phyloP scores from a whole-genome alignment of 129 eudicot species.

The Centella asiatica region DNA sequence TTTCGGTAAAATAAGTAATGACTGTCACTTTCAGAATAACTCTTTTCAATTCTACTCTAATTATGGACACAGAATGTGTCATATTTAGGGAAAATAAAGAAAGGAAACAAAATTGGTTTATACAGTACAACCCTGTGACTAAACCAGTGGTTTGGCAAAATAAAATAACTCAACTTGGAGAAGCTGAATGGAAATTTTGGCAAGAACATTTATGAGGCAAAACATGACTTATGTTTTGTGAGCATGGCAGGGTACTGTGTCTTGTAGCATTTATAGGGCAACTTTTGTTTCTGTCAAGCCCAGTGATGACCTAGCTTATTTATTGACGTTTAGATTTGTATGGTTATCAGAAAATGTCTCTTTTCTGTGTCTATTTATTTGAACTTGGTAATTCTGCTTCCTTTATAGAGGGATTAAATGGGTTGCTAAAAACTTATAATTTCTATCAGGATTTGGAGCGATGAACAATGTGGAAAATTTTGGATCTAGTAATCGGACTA shows the following conservation, averaged over 20 bases:
- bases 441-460: slow-evolving; percentile 6
- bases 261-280: too few species aligned
- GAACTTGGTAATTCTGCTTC: background rate
- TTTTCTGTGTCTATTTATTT: background rate
- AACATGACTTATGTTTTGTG: background rate
- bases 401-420: too few species aligned
- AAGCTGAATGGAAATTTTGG: background rate
- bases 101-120: background rate
- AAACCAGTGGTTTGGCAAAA: background rate
- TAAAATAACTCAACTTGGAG: background rate
- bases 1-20: background rate
- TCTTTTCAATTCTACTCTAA: background rate
- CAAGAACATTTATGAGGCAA: background rate
- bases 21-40: slow-evolving; percentile 3
- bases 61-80: background rate
- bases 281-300: background rate
- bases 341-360: too few species aligned
- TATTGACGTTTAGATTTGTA: too few species aligned
- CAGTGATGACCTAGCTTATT: background rate
- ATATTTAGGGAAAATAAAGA: too few species aligned
- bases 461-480: background rate
- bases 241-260: background rate
- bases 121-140: too few species aligned
- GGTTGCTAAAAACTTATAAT: background rate
- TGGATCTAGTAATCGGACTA: background rate